Evolutionary conservation across 768 basidiomycete genomes (phyloP), one percentile per base, ranked within the genome.

Genomic region (Gymnopilus dilepis): DNA sequence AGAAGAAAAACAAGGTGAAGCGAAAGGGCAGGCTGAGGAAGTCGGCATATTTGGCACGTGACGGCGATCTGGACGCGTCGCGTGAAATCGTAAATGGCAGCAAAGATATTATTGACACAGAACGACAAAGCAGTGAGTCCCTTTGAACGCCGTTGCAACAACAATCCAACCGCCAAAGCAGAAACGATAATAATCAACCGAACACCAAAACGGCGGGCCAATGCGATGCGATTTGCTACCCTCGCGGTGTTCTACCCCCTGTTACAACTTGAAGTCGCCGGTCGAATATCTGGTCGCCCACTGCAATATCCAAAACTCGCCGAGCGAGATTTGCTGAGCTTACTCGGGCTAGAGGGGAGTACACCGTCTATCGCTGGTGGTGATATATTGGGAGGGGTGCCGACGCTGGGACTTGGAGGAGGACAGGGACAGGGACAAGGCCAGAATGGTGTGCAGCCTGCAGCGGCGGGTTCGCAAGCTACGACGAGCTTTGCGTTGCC

Each of bases 221-320:
- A 63, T 59, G 58, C 62, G 62, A 63, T 59, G 58, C 62, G 62
- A 45, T 47, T 48, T 55, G 54, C 33, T 24, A 34, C 28, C 38
- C 9, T 54, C 12, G 48, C 59, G 9, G 22, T 52, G 19, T 41
- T 59, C 43, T 65, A 48, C 24, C 28, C 57, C 9, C 40, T 54
- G n/a, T 48, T 48, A 21, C 37, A 50, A n/a, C n/a, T n/a, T n/a
- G n/a, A n/a, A 50, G 47, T 65, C 15, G 7, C 34, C 17, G 45
- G 31, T 21, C 59, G 55, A 15, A 53, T 55, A 17, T 47, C 38
- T 15, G 38, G 57, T 43, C 43, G 53, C 40, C 60, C 60, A 21
- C 33, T 62, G 24, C 19, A 19, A 15, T 28, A 61, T 13, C 15
- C 17, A 11, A 51, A 15, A 5, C 28, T 43, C 43, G 43, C 47